Percentiles rank a stretch among this genome's conserved stretches.
These are phyloP conservation scores for Balansia obtecta DNA, from an alignment of 2,329 filamentous ascomycete genomes.

Conservation along the genomic window DNA sequence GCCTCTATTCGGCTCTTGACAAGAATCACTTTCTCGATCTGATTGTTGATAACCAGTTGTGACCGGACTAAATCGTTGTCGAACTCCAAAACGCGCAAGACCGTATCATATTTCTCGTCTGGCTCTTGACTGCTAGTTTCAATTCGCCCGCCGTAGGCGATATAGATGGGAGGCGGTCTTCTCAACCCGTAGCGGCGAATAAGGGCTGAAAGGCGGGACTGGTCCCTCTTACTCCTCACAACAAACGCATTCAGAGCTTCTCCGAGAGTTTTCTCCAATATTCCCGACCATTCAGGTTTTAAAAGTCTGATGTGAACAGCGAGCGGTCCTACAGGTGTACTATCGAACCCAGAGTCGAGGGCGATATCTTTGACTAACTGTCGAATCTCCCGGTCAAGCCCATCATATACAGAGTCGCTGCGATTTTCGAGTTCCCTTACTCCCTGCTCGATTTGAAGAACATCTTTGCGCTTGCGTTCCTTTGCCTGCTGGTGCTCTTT, in stretches of 20 bases:
- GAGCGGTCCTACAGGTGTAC: slow-evolving; percentile 71
- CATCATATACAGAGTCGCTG: slow-evolving; percentile 48
- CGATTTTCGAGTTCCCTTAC: slow-evolving; percentile 38
- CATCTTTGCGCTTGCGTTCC: slow-evolving; percentile 39
- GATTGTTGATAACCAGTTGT: slow-evolving; percentile 69
- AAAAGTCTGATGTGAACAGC: slow-evolving; percentile 65
- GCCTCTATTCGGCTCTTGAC: slow-evolving; percentile 57
- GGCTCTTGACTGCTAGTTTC: slow-evolving; percentile 50
- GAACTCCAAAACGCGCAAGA: slow-evolving; percentile 69
- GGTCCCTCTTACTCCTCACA: slow-evolving; percentile 66
- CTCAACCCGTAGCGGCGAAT: slow-evolving; percentile 51
- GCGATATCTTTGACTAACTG: slow-evolving; percentile 56
- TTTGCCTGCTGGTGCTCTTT: slow-evolving; percentile 20
- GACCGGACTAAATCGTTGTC: slow-evolving; percentile 68
- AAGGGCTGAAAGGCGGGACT: slow-evolving; percentile 51
- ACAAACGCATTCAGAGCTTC: slow-evolving; percentile 61
- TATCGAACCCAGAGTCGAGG: slow-evolving; percentile 53
- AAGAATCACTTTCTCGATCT: slow-evolving; percentile 75
- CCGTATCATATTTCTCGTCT: slow-evolving; percentile 58
- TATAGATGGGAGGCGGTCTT: slow-evolving; percentile 24
- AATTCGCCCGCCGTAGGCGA: slow-evolving; percentile 23
- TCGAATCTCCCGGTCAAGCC: slow-evolving; percentile 51
- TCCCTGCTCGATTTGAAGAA: slow-evolving; percentile 34
- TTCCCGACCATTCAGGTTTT: slow-evolving; percentile 70
- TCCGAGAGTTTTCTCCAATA: slow-evolving; percentile 71